Base-by-base conservation (phyloP, 495 filamentous ascomycete species). In the Mytilinidion resinicola region DNA sequence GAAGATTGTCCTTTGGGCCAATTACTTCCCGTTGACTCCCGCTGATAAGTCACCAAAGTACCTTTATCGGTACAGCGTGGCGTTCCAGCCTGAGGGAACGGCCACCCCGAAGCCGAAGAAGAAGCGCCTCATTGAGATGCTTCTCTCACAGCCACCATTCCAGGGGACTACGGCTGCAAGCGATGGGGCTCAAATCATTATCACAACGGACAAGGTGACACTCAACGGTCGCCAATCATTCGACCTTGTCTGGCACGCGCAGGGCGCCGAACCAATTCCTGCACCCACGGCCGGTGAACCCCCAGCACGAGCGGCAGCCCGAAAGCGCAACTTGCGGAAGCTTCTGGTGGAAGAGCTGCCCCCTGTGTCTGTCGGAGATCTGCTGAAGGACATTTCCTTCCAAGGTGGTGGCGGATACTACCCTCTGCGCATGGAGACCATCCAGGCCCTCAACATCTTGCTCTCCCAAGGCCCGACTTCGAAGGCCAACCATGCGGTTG, bases 391-490 rank as follows among this genome's bases (percentile, higher is more conserved):
- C 44, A 47, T 77, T 9, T 19, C 61, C 4, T 69, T 66, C 41
- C 53, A 59, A 9, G 19, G 17, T 10, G 5, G 51, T 9, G 55
- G 50, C 9, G 57, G 63, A 6, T 35, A 14, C 0, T 73, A 70
- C 43, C 56, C 39, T 0, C 51, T 59, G 14, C 68, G 61, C 49
- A 53, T 55, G 0, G 55, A 69, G 14, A 42, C 70, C 17, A 63
- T 83, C 3, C 76, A 80, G 57, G 74, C 78, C 0, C 66, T 85
- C 55, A 85, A 85, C 60, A 79, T 84, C 37, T 66, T 83, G 53
- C 53, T 73, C 14, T 47, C 56, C 7, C 54, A 67, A 75, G 56
- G 71, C 67, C 19, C 76, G 70, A 51, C 56, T 14, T 47, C 33
- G 0, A 69, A 75, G 12, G 62, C 74, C 8, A 74, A 75, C 39